phyloP scores from a whole-genome alignment of 345 rosid genomes.

The Noccaea caerulescens region DNA sequence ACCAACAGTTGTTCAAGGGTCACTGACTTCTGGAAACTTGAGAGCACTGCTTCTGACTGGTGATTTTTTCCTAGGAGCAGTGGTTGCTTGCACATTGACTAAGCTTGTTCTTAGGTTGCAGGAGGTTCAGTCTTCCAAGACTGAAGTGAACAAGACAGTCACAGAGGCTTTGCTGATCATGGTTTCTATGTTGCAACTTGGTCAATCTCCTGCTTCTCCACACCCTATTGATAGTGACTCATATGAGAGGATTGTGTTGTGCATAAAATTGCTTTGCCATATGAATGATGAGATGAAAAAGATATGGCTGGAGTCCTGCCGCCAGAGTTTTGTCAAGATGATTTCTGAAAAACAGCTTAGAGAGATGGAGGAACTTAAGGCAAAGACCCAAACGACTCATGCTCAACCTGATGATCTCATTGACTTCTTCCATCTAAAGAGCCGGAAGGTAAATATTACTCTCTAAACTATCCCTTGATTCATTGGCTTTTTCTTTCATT shows the following conservation, averaged over 20 bases:
- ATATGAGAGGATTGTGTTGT: conserved; percentile 78
- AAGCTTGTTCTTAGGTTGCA: conserved; percentile 93
- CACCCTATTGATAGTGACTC: conserved; percentile 97
- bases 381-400: conserved; percentile 88
- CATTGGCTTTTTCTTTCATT: background rate
- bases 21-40: conserved; percentile 69
- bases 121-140: conserved; percentile 83
- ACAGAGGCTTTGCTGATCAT: conserved; percentile 77
- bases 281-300: conserved; percentile 80
- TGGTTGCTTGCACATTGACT: conserved; percentile 87
- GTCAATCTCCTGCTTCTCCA: conserved; percentile 82
- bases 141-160: conserved; percentile 74
- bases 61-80: conserved; percentile 98
- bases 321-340: conserved; percentile 93
- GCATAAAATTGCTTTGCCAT: conserved; percentile 80
- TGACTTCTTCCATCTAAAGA: conserved; percentile 96
- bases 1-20: conserved; percentile 79
- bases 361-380: conserved; percentile 87
- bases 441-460: conserved; percentile 71
- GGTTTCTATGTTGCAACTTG: conserved; percentile 92
- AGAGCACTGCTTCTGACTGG: conserved; percentile 92
- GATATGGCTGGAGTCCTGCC: conserved; percentile 91
- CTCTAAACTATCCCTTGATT: background rate
- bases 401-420: conserved; percentile 99
- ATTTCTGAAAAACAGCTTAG: conserved; percentile 88